Base-by-base conservation (phyloP, 2,329 filamentous ascomycete species). In the Camillea tinctor region DNA sequence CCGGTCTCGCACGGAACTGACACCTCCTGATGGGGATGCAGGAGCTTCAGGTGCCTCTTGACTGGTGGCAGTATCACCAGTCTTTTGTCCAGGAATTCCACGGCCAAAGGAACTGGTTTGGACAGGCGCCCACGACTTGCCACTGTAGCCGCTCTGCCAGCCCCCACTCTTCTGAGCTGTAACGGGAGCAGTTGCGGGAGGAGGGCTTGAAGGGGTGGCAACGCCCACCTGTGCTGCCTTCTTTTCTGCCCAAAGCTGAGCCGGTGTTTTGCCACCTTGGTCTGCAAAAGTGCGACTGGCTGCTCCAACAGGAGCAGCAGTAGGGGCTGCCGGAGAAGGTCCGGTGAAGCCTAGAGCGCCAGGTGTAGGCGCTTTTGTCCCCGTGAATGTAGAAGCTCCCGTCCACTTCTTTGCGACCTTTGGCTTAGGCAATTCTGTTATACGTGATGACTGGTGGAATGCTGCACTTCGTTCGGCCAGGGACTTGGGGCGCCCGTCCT, bases 161-260 rank as follows among this genome's bases (percentile, higher is more conserved):
- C 92, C 66, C 52, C 68, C 92, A 70, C 90, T 96, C 71, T 83
- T 81, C 74, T 97, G 92, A 55, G 83, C 81, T 55, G 80, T 74
- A 30, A 92, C 78, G 0, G 87, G 83, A 49, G 85, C 77, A n/a
- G 83, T 71, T 2, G 76, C 69, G 6, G 76, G 64, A 22, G 76
- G 64, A 22, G 79, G 72, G 56, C 77, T 71, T 50, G 83, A 72
- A 20, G 80, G 74, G 55, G 81, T 75, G 24, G 80, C 77, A 54
- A 83, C 79, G 52, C 84, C 88, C 55, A 88, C 84, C 74, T 95
- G 88, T 62, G 88, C 88, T 44, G 91, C 94, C 80, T 98, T 98
- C 80, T 93, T 96, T 80, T 99, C 95, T 0, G 94, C 94, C 95
- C 95, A 99, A 40, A 97, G 79, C 75, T 99, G 95, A 26, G 95